Conservation (phyloP, 2,329 filamentous ascomycete genomes). For the Stagonosporopsis tanaceti region DNA sequence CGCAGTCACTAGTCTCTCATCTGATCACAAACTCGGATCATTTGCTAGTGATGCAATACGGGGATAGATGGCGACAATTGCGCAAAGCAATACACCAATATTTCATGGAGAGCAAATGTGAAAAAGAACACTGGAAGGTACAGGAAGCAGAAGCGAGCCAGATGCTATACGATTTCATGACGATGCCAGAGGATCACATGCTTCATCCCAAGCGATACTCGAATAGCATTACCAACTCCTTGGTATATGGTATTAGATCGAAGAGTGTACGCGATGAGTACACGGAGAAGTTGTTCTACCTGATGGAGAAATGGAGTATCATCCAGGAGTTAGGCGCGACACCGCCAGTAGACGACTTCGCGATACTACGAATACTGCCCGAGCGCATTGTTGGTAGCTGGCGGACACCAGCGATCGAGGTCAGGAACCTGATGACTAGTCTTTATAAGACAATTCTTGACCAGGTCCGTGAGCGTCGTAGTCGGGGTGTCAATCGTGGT, state of each 20-base stretch:
- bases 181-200: slow-evolving; percentile 55
- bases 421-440: slow-evolving; percentile 19
- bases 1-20: slow-evolving; percentile 11
- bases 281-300: slow-evolving; percentile 50
- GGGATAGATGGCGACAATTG: slow-evolving; percentile 55
- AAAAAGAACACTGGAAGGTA: slow-evolving; percentile 54
- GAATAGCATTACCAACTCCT: slow-evolving; percentile 49
- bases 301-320: slow-evolving; percentile 53
- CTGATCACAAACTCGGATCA: slow-evolving; percentile 59
- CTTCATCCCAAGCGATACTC: slow-evolving; percentile 58
- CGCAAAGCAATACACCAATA: slow-evolving; percentile 53
- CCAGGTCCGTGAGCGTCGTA: slow-evolving; percentile 22
- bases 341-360: slow-evolving; percentile 55
- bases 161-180: slow-evolving; percentile 56
- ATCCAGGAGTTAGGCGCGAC: slow-evolving; percentile 57
- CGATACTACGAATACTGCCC: slow-evolving; percentile 49
- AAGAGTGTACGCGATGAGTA: slow-evolving; percentile 29
- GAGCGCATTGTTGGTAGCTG: slow-evolving; percentile 27
- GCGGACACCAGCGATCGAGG: slow-evolving; percentile 21
- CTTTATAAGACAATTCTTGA: slow-evolving; percentile 22
- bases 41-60: slow-evolving; percentile 58
- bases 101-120: slow-evolving; percentile 56
- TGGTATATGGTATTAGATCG: slow-evolving; percentile 27
- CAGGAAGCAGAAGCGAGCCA: slow-evolving; percentile 60
- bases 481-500: slow-evolving; percentile 3